These are phyloP conservation scores for Isabelozyma heimii DNA, from an alignment of 805 yeast species.

Conservation along the genomic window DNA sequence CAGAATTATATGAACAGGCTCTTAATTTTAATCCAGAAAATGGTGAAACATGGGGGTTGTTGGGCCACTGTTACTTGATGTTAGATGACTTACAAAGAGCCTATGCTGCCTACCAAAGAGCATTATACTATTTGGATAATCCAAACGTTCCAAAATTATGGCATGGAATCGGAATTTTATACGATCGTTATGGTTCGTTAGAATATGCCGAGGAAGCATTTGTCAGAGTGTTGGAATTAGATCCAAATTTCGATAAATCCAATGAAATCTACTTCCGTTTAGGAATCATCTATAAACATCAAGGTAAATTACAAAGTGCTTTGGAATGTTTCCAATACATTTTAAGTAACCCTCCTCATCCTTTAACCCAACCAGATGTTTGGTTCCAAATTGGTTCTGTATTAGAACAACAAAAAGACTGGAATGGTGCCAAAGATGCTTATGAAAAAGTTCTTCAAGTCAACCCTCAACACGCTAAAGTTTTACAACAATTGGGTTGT, in stretches of 20 bases:
- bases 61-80: constrained; percentile 97
- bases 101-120: constrained; percentile 95
- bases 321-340: constrained; percentile 94
- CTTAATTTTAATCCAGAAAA: constrained; percentile 77
- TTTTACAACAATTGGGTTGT: constrained; percentile 93
- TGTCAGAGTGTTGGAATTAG: constrained; percentile 91
- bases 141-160: constrained; percentile 95
- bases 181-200: constrained; percentile 92
- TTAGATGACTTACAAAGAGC: constrained; percentile 94
- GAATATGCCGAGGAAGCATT: constrained; percentile 99
- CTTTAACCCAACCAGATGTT: constrained; percentile 92
- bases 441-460: constrained; percentile 88
- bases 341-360: constrained; percentile 87
- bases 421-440: constrained; percentile 89
- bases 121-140: constrained; percentile 83
- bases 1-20: constrained; percentile 89
- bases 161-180: constrained; percentile 97
- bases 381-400: constrained; percentile 99
- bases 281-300: constrained; percentile 96
- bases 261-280: constrained; percentile 94
- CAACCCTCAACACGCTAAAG: constrained; percentile 94
- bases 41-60: constrained; percentile 95
- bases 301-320: constrained; percentile 80
- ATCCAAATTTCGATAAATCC: constrained; percentile 93
- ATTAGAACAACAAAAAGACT: constrained; percentile 89